Evolutionary conservation across 768 basidiomycete genomes (phyloP).

Genomic region (Boletus barrowsii): DNA sequence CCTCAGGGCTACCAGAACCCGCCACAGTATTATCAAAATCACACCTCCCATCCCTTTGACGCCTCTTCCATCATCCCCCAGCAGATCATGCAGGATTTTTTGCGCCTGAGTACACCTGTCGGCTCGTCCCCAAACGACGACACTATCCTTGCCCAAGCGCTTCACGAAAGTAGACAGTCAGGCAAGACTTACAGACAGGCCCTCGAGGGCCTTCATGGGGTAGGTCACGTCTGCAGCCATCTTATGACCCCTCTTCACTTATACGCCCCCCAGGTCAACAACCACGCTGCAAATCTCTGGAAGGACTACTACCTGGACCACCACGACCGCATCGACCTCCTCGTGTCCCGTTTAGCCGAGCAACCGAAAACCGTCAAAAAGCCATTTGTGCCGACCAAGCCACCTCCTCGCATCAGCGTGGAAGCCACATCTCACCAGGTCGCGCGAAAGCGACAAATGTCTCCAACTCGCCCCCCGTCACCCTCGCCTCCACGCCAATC

Average conservation of each 20-base stretch:
- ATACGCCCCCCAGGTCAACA: conserved; percentile 35
- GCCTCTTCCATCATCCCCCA: conserved; percentile 40
- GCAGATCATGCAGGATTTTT: conserved; percentile 56
- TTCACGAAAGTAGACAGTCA: conserved; percentile 35
- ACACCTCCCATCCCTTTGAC: conserved; percentile 25
- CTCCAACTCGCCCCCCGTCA: conserved; percentile 7
- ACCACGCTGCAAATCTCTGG: conserved; percentile 60
- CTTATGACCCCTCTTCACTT: background rate
- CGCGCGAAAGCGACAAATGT: conserved; percentile 36
- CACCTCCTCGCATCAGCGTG: conserved; percentile 6
- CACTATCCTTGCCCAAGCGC: conserved; percentile 50
- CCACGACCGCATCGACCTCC: conserved; percentile 53
- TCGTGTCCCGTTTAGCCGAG: conserved; percentile 22
- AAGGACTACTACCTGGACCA: conserved; percentile 80
- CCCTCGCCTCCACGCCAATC: conserved; percentile 25
- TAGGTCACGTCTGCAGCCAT: conserved; percentile 32
- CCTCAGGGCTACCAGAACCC: conserved; percentile 15
- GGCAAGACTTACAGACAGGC: conserved; percentile 59
- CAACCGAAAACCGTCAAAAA: conserved; percentile 32
- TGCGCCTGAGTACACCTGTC: conserved; percentile 53
- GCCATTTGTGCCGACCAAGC: conserved; percentile 17
- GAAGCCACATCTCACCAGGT: conserved; percentile 23
- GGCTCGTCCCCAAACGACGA: conserved; percentile 52
- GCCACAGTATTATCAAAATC: conserved; percentile 23
- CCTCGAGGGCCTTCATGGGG: conserved; percentile 65